Conservation (phyloP, 2,329 filamentous ascomycete genomes). For the Aspergillus novoparasiticus region DNA sequence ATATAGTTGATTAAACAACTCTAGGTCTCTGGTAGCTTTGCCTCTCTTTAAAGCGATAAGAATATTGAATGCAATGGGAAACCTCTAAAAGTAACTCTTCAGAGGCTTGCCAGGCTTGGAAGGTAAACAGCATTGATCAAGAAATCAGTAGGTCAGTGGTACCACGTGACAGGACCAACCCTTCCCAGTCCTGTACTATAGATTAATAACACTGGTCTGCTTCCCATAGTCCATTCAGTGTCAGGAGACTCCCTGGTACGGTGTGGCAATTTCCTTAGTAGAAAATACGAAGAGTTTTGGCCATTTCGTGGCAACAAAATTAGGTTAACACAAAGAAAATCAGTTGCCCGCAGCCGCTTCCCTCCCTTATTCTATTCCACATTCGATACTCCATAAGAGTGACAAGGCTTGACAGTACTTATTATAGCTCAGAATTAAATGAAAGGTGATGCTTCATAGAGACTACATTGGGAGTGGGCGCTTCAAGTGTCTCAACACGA, state of each 20-base stretch:
- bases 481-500: background rate
- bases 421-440: background rate
- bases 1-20: too few relatives aligned
- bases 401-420: too few relatives aligned
- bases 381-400: background rate
- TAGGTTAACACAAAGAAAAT: background rate
- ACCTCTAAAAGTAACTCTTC: too few relatives aligned
- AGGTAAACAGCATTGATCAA: too few relatives aligned
- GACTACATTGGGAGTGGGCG: too few relatives aligned
- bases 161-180: too few relatives aligned
- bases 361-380: background rate
- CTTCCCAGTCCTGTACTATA: too few relatives aligned
- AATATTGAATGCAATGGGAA: too few relatives aligned
- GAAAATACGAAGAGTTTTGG: background rate
- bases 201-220: background rate
- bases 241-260: accelerated
- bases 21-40: too few relatives aligned
- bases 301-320: background rate
- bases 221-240: background rate
- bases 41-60: too few relatives aligned
- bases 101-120: too few relatives aligned
- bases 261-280: accelerated
- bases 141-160: too few relatives aligned
- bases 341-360: background rate
- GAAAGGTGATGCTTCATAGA: background rate